Evolutionary conservation across 1,139 yeast genomes (phyloP), one percentile per base, ranked within the genome.

Genomic region (Suhomyces panamericanus): DNA sequence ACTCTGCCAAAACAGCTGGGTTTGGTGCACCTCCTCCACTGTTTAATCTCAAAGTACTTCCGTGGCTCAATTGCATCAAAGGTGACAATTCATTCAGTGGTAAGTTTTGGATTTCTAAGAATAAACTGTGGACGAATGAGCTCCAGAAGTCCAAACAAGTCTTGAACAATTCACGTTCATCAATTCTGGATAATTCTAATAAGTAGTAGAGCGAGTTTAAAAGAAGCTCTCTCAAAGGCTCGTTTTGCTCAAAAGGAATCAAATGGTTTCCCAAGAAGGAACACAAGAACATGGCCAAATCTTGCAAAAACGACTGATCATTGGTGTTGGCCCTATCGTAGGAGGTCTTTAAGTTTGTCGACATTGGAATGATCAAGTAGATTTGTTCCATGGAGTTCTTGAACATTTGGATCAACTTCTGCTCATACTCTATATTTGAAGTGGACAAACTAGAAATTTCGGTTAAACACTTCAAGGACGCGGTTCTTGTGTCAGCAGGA

Each of bases 71-170:
- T 64, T 87, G 95, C 78, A 84, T 73, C 56, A 87, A 70, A 14
- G 96, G 96, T 43, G 84, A 78, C 56, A 87, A 68, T 55, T 86
- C 91, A 46, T 76, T 77, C 37, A 78, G 71, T 32, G 96, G 96
- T 44, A 87, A 70, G 52, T 78, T 80, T 69, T 89, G 96, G 49
- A 91, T 89, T 62, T 93, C 99, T 49, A 81, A 81, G 63, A 85
- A 91, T 51, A 93, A 77, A 35, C 85, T 87, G 43, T 81, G 76
- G 22, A 93, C 97, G 51, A 93, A 79, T 49, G 81, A 80, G 39
- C 85, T 76, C 99, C 99, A 93, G 67, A 91, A 93, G 64, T 93
- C 99, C 52, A 93, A 77, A 60, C 96, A 88, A 37, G 95, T 93
- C 65, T 93, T 93, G 73, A 93, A 93, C 51, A 95, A 75, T 69